Base-by-base conservation (phyloP, 2,329 filamentous ascomycete genomes). In the Fusarium ambrosium region DNA sequence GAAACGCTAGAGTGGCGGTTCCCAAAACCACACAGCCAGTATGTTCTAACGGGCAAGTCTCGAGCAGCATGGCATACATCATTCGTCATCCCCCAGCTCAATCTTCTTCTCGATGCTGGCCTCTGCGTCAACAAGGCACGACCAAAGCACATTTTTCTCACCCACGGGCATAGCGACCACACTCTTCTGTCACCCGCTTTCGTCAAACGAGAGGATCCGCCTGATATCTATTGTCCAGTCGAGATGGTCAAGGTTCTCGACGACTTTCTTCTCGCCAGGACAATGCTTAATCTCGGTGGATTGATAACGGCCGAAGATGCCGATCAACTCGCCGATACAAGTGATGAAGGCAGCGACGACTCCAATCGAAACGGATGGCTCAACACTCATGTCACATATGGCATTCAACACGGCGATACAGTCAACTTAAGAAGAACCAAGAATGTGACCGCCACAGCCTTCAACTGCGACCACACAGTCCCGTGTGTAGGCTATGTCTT, bases 11-110 rank as follows among this genome's bases (percentile, higher is more conserved):
- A 87, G 67, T 87, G 85, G 85, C 79, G 78, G 13, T 85, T 87
- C 68, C 86, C 86, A 8, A 82, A 81, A 36, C 86, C 86, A 0
- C 81, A 84, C 70, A 79, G 81, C 61, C 82, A 86, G 58, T 82
- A 82, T 64, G 80, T 85, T 5, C 81, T 88, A 11, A 86, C 85
- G 1, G 86, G 86, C 63, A 82, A 83, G 29, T 88, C 86, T 9
- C 84, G 86, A 16, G 86, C 86, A 8, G 86, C 86, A 16, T 88
- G 86, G 86, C 86, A 88, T 78, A 88, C 86, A 3, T 87, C 86
- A 6, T 88, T 88, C 68, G 79, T 88, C 55, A 83, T 88, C 61
- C 86, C 86, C 2, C 84, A 87, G 70, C 84, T 88, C 61, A 86
- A 87, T 67, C 80, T 88, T 29, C 83, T 88, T 5, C 85, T 88